Base-by-base conservation (phyloP, 1,139 yeast genomes). In the Kodamaea ohmeri region DNA sequence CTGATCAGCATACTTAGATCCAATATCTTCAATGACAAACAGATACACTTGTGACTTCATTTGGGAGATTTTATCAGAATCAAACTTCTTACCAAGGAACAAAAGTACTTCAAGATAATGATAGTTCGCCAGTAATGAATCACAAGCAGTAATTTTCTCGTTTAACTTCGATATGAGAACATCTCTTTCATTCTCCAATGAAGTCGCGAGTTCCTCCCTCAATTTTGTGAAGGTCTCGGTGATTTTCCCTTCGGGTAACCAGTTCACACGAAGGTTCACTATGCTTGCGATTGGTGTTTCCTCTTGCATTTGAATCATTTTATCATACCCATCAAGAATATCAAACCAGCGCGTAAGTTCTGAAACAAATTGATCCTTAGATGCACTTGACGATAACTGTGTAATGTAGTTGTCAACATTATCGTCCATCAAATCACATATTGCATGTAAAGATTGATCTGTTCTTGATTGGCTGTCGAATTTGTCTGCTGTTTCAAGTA, bases 311-410 rank as follows among this genome's bases (percentile, higher is more conserved):
- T 43, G 40, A 6, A 51, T 35, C 8, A 42, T 32, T 1, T 35
- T 35, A 21, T 46, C 37, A 33, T 50, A 49, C 15, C 37, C 26
- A 5, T 31, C 26, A 14, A 31, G 19, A 3, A 21, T 45, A 12
- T 52, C 42, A 37, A 63, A 61, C 69, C 69, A 64, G 4, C 34
- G 35, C 12, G 48, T 42, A 16, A 63, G 44, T 11, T 39, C 27
- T n/a, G 33, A 35, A 3, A 48, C 42, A 2, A 52, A 38, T 14
- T 49, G 45, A 9, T 48, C 48, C 4, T 26, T 34, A 4, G 45
- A 30, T 2, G 46, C 31, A 19, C 11, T 18, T 7, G 32, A 19
- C 4, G 39, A 34, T 2, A 49, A 38, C 9, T 38, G 33, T 3
- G 27, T 32, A 22, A 49, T 43, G 35, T 65, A 65, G n/a, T 40